Evolutionary conservation across 2,329 filamentous ascomycete species (phyloP), one percentile per base, ranked within the genome.

Genomic region (Hypoxylon sp.): DNA sequence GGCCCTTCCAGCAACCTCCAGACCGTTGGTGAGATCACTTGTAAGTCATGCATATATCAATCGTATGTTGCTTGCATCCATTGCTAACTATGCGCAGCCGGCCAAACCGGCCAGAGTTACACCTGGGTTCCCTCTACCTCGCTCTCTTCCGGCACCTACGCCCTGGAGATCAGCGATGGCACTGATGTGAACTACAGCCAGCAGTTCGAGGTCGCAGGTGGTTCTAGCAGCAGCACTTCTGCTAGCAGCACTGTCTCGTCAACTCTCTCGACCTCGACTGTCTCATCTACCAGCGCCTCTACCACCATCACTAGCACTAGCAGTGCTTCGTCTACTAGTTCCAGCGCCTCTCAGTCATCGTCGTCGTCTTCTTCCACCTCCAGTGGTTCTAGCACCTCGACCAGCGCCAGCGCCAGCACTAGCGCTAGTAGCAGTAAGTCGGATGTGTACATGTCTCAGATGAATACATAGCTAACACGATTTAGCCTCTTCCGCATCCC

Each of bases 91-190:
- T 46, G 25, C 31, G 30, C 64, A 85, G 81, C 80, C 40, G 75
- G 70, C 64, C 69, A 75, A 53, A 75, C 78, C 50, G 80, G 77
- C 61, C 68, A 62, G 37, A 81, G 78, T 61, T 82, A 76, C 79
- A 79, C 76, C 66, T 84, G 81, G 80, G 78, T 76, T 14, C 80
- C 82, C 13, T 70, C 79, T 27, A 49, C 75, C n/a, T 72, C 73
- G 64, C 76, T 84, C 31, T 64, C 80, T 63, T 73, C 77, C 30
- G 84, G 78, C 76, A 74, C 72, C 33, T 86, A 86, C 72, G 83
- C 84, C 68, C 79, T 86, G 71, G 77, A 81, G 77, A 84, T 86
- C 73, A 68, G 61, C 30, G 83, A 86, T 71, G 74, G 73, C 35
- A 74, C 72, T 33, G 75, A 77, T 11, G 68, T 75, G 75, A 86